Percentiles rank a stretch among this genome's conserved stretches.
phyloP scores from a whole-genome alignment of 1,139 yeast genomes.

The Candida dubliniensis region DNA sequence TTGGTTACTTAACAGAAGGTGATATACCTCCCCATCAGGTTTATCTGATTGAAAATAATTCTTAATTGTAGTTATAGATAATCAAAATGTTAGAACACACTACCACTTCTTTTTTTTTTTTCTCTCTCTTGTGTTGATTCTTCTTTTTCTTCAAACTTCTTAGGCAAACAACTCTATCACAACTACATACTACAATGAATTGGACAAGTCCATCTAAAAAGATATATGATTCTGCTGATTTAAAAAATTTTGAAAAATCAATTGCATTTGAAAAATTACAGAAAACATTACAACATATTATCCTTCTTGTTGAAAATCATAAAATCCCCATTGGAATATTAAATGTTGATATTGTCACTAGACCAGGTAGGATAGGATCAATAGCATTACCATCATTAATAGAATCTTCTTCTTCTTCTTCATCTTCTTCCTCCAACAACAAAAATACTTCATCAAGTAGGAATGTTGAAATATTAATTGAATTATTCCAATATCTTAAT shows the following conservation, averaged over 20 bases:
- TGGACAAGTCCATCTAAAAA: conserved; percentile 31
- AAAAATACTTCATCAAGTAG: neutral
- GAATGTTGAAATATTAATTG: conserved; percentile 9
- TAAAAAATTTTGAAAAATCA: conserved; percentile 28
- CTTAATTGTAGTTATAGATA: no score
- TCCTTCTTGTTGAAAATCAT: conserved; percentile 26
- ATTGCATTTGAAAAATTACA: conserved; percentile 29
- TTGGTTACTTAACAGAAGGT: no score
- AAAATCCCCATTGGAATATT: conserved; percentile 30
- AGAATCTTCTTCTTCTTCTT: neutral
- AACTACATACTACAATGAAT: neutral
- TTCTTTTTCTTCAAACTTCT: no score
- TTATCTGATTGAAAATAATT: no score
- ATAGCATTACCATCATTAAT: conserved; percentile 4
- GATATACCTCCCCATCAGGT: no score
- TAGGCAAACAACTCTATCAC: neutral
- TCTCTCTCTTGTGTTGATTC: no score
- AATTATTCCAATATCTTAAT: conserved; percentile 21
- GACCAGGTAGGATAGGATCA: conserved; percentile 9
- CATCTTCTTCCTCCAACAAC: neutral
- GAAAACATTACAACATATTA: conserved; percentile 20
- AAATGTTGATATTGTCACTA: conserved; percentile 24
- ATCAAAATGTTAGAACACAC: no score
- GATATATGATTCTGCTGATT: conserved; percentile 31
- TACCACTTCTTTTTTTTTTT: no score